Evolutionary conservation across 371 early-diverging fungal species (phyloP), one percentile per base, ranked within the genome.

Genomic region (Mortierella sp.): DNA sequence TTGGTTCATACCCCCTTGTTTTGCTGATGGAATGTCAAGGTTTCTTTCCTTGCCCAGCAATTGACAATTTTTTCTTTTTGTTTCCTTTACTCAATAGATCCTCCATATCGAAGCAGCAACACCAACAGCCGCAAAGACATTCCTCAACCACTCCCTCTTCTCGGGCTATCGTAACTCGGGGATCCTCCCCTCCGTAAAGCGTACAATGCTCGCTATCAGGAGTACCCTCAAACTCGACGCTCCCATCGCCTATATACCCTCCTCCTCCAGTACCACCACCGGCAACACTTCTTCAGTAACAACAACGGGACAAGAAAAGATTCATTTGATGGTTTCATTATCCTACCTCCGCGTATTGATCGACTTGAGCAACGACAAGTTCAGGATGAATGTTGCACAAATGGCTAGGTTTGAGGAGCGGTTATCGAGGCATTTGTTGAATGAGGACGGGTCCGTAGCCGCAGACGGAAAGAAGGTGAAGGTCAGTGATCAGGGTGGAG

Each of bases 101-200:
- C 79, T 94, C 21, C 94, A 94, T 76, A 90, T 93, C 52, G 92
- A 94, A 80, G 89, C 93, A 26, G 84, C 91, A 11, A 89, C 89
- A n/a, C 87, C 88, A 34, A 84, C 87, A 54, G 89, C 91, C 21
- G 93, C 91, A 42, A 91, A 92, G 85, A 88, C 89, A 44, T 84
- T 94, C 47, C 78, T 92, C n/a, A 88, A 88, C 50, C 80, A 89
- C 19, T 92, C 92, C 0, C 82, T 90, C 74, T 90, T 90, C 80
- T 89, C 90, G 26, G 94, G 94, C 6, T 94, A 91, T 71, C 92
- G 93, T 70, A 93, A 94, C 60, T 92, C 92, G 19, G 94, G 94
- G 45, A 91, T 94, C 58, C 89, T 92, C 45, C 90, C 92, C 48
- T 93, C 93, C 0, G 84, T 88, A 16, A 89, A 90, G 57, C 88